phyloP scores from a whole-genome alignment of 768 basidiomycete species.

The Lactarius psammicola region DNA sequence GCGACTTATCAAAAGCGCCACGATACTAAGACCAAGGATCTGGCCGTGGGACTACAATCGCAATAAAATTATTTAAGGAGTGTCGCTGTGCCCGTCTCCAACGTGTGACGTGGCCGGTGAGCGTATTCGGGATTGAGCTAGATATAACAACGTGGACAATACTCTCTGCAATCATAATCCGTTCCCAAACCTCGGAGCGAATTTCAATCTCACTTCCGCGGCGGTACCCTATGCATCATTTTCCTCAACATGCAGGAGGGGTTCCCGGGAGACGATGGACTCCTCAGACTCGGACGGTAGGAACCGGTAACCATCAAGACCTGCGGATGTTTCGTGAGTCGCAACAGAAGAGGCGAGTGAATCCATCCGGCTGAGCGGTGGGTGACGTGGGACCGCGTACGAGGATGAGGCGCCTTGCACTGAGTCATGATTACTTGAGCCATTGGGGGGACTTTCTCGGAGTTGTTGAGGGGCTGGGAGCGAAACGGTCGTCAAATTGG shows the following conservation, averaged over 20 bases:
- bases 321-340: slow-evolving; percentile 9
- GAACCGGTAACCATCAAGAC: slow-evolving; percentile 22
- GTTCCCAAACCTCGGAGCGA: not conserved
- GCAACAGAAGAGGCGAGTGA: slow-evolving; percentile 22
- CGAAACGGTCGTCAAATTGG: not conserved
- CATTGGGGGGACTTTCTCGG: slow-evolving; percentile 8
- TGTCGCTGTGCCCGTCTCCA: slow-evolving; percentile 1
- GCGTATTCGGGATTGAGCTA: slow-evolving; percentile 1
- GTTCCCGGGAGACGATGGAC: slow-evolving; percentile 26
- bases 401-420: not conserved
- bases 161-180: slow-evolving; percentile 12
- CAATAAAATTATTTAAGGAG: slow-evolving; percentile 11
- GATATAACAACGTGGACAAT: slow-evolving; percentile 4
- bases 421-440: not conserved
- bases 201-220: not conserved
- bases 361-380: slow-evolving; percentile 20
- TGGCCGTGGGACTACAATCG: slow-evolving; percentile 23
- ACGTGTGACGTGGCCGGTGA: slow-evolving; percentile 5
- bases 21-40: slow-evolving; percentile 1
- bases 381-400: not conserved
- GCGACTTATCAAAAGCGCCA: not conserved
- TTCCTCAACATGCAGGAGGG: slow-evolving; percentile 24
- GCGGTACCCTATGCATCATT: slow-evolving; percentile 7
- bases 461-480: slow-evolving; percentile 7
- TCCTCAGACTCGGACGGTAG: slow-evolving; percentile 29